A percentile compares a stretch with the other conserved stretches of the same genome.
phyloP scores from a whole-genome alignment of 2,329 filamentous ascomycete genomes.

The Stagonosporopsis rhizophila region DNA sequence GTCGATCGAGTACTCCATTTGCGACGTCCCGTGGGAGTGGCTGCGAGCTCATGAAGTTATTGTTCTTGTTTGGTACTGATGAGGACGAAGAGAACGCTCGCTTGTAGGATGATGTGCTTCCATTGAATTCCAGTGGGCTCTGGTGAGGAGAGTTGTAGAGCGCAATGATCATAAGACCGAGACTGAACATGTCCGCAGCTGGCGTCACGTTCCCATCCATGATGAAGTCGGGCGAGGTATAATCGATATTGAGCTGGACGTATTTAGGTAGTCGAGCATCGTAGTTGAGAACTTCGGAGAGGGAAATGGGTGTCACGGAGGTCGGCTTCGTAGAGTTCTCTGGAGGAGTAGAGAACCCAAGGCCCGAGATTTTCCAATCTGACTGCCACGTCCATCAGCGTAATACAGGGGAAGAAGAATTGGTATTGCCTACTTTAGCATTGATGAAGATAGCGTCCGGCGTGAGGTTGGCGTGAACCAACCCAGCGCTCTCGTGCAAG shows the following conservation, averaged over 20 bases:
- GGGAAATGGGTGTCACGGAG: constrained; percentile 78
- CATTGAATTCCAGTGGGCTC: constrained; percentile 83
- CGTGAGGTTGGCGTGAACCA: constrained; percentile 93
- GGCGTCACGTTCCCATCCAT: constrained; percentile 86
- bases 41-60: constrained; percentile 83
- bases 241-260: constrained; percentile 92
- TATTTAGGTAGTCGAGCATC: constrained; percentile 81
- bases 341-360: constrained; percentile 84
- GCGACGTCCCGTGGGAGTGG: constrained; percentile 81
- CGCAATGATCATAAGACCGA: constrained; percentile 86
- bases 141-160: constrained; percentile 93
- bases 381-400: constrained; percentile 63
- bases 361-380: constrained; percentile 98
- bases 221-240: constrained; percentile 92
- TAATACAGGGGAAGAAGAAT: constrained; percentile 12
- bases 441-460: constrained; percentile 95
- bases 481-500: constrained; percentile 89
- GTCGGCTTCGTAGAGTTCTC: constrained; percentile 77
- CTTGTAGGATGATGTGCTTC: constrained; percentile 84
- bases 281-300: constrained; percentile 84
- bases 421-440: constrained; percentile 70
- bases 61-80: constrained; percentile 76
- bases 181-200: constrained; percentile 89
- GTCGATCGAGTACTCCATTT: constrained; percentile 76
- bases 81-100: constrained; percentile 80